Conservation (phyloP, 345 rosid species). For the Bruguiera sexangula region DNA sequence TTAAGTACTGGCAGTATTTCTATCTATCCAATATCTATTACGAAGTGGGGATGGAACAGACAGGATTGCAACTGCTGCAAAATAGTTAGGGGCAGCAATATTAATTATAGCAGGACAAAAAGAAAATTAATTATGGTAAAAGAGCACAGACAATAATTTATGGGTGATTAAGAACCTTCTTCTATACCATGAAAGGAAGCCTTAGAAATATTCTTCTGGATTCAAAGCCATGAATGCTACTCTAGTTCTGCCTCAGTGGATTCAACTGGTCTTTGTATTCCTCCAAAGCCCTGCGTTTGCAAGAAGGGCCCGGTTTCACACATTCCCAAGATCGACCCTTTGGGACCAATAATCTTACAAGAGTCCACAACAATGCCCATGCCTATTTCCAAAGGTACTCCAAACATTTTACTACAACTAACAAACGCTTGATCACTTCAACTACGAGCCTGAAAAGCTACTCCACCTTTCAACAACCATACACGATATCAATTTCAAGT, state of each 20-base stretch:
- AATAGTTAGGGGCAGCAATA: too few species aligned
- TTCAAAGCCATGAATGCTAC: neutral
- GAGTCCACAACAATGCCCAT: neutral
- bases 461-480: constrained; percentile 16
- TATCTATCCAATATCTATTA: too few species aligned
- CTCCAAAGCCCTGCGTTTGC: too few species aligned
- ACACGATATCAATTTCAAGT: constrained; percentile 9
- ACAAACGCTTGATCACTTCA: constrained; percentile 21
- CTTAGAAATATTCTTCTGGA: neutral
- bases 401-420: constrained; percentile 5
- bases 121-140: too few species aligned
- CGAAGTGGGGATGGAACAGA: too few species aligned
- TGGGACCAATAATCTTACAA: too few species aligned
- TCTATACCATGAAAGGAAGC: neutral
- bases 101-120: too few species aligned
- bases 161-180: too few species aligned
- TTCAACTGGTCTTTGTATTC: neutral
- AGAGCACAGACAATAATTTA: too few species aligned
- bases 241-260: neutral
- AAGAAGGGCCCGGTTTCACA: too few species aligned
- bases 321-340: neutral
- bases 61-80: too few species aligned
- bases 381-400: neutral
- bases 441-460: constrained; percentile 17
- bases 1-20: too few species aligned